phyloP scores from a whole-genome alignment of 208 protist species.

The Leishmania arabica region DNA sequence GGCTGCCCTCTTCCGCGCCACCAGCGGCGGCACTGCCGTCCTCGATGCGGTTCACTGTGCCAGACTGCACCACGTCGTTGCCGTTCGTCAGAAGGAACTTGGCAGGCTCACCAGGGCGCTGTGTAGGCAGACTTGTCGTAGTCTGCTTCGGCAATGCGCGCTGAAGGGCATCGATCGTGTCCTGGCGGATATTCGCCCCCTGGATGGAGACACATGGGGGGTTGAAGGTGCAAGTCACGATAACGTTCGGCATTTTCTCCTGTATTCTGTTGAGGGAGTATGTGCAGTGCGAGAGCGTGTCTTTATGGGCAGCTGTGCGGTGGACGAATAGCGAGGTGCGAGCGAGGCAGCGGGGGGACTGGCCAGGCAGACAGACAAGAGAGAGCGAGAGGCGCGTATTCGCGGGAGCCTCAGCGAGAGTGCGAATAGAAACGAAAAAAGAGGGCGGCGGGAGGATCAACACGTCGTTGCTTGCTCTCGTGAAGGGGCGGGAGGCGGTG shows the following conservation, averaged over 20 bases:
- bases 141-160: conserved; percentile 62
- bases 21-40: not conserved
- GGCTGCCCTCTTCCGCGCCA: not conserved
- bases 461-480: not conserved
- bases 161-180: conserved; percentile 79
- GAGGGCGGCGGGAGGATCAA: not conserved
- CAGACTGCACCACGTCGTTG: conserved; percentile 8
- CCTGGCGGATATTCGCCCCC: conserved; percentile 73
- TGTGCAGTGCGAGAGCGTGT: not conserved
- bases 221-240: conserved; percentile 85
- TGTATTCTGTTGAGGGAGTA: not conserved
- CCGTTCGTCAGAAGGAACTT: conserved; percentile 49
- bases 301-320: not conserved
- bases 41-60: conserved; percentile 14
- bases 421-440: not conserved
- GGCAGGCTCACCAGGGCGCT: conserved; percentile 42
- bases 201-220: conserved; percentile 69
- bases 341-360: not conserved
- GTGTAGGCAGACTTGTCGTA: conserved; percentile 50
- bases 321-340: not conserved
- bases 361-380: not conserved
- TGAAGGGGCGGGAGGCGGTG: not conserved
- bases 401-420: not conserved
- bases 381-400: not conserved
- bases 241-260: conserved; percentile 76